phyloP scores from a whole-genome alignment of 441 rosid genomes.

The Lepidium campestre region DNA sequence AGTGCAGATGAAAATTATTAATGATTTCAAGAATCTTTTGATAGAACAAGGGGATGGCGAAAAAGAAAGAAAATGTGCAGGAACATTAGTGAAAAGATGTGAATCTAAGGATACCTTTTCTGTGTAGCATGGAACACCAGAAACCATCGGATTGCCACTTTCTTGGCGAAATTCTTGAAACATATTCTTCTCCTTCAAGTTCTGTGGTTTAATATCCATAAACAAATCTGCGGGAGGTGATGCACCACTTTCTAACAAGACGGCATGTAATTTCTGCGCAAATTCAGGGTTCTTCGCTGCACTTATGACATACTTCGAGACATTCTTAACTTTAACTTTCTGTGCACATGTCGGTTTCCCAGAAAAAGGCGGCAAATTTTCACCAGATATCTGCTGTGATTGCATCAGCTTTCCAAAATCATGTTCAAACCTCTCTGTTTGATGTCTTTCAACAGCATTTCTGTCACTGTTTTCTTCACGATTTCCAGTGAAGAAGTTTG shows the following conservation, averaged over 20 bases:
- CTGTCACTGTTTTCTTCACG: constrained; percentile 34
- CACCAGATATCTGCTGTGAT: constrained; percentile 35
- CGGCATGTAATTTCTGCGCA: constrained; percentile 89
- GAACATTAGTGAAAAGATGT: neutral
- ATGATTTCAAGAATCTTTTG: constrained; percentile 18
- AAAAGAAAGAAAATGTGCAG: neutral
- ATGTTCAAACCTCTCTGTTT: constrained; percentile 54
- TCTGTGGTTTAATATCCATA: constrained; percentile 48
- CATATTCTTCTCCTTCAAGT: constrained; percentile 34
- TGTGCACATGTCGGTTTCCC: constrained; percentile 59
- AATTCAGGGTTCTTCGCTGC: constrained; percentile 93
- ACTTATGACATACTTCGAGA: constrained; percentile 77
- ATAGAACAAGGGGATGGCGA: constrained; percentile 14
- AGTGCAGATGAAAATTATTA: constrained; percentile 15
- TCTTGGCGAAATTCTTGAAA: constrained; percentile 31
- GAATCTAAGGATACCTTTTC: constrained; percentile 32
- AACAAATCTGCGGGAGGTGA: constrained; percentile 89
- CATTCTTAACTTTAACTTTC: constrained; percentile 78
- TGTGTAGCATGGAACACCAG: constrained; percentile 21
- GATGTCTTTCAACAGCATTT: constrained; percentile 41
- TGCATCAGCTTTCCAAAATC: constrained; percentile 65
- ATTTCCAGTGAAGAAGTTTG: constrained; percentile 28
- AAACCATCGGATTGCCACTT: constrained; percentile 29
- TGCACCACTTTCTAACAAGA: constrained; percentile 88
- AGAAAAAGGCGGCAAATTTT: constrained; percentile 34